These are phyloP conservation scores for Alternaria sp. DNA, from an alignment of 2,329 filamentous ascomycete genomes.

Conservation along the genomic window DNA sequence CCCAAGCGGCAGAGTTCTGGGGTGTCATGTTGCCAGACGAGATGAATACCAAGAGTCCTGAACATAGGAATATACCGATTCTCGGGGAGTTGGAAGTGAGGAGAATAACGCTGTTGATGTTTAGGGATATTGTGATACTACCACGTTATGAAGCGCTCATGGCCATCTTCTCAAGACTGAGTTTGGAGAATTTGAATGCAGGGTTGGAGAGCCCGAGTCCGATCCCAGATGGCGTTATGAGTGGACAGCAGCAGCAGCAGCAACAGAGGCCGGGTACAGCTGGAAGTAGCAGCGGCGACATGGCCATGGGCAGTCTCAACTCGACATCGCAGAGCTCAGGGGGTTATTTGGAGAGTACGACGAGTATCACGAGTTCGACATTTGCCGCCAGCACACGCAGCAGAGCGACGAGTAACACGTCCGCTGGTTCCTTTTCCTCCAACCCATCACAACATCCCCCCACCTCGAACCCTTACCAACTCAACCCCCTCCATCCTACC, in stretches of 20 bases:
- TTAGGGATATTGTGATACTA: constrained; percentile 87
- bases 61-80: constrained; percentile 53
- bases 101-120: constrained; percentile 85
- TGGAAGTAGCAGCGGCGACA: constrained; percentile 28
- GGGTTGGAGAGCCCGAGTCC: constrained; percentile 50
- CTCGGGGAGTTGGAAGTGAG: constrained; percentile 78
- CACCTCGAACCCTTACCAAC: background rate
- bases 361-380: constrained; percentile 60
- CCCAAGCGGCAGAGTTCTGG: constrained; percentile 91
- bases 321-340: constrained; percentile 71
- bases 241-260: constrained; percentile 13
- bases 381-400: constrained; percentile 64
- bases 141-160: constrained; percentile 89
- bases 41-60: constrained; percentile 57
- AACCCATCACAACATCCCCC: constrained; percentile 25
- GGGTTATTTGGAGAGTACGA: constrained; percentile 76
- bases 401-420: constrained; percentile 85
- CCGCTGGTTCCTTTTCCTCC: constrained; percentile 58
- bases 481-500: background rate
- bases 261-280: constrained; percentile 42
- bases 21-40: constrained; percentile 66
- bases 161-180: constrained; percentile 87
- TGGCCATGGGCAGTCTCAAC: constrained; percentile 69
- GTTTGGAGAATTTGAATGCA: constrained; percentile 74
- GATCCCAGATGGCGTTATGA: constrained; percentile 24